phyloP scores from a whole-genome alignment of 2,329 filamentous ascomycete species.

The Aureobasidium sp. region DNA sequence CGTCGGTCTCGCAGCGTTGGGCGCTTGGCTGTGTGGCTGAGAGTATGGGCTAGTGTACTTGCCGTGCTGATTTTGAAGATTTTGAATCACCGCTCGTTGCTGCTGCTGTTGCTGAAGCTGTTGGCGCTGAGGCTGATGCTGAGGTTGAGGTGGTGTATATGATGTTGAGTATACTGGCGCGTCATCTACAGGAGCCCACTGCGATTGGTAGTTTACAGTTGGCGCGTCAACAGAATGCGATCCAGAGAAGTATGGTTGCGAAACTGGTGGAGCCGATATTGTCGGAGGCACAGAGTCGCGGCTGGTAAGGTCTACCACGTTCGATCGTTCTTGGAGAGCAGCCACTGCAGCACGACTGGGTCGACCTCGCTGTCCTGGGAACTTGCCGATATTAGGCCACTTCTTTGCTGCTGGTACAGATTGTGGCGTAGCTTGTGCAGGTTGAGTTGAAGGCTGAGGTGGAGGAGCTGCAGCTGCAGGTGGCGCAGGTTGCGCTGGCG shows the following conservation, averaged over 20 bases:
- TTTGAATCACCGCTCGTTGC: neutral
- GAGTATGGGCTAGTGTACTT: slow-evolving; percentile 16
- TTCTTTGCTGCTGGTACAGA: neutral
- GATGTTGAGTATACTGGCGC: neutral
- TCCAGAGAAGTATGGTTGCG: neutral
- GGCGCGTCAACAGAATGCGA: neutral
- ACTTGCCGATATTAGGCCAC: neutral
- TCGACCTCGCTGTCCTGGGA: slow-evolving; percentile 5
- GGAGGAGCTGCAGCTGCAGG: neutral
- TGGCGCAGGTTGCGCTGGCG: slow-evolving; percentile 3
- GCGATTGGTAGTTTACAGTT: slow-evolving; percentile 13
- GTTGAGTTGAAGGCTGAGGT: neutral
- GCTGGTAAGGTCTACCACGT: slow-evolving; percentile 7
- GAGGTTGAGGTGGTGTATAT: neutral
- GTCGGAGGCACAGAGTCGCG: neutral
- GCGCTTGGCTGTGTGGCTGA: neutral
- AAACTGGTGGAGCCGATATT: neutral
- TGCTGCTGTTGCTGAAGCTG: neutral
- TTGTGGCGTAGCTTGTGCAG: neutral
- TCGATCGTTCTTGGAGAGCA: neutral
- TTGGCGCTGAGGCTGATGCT: neutral
- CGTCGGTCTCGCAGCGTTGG: slow-evolving; percentile 16
- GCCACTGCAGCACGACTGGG: slow-evolving; percentile 17
- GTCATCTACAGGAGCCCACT: slow-evolving; percentile 1
- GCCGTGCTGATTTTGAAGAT: neutral